These are phyloP conservation scores for Ophiostoma sp. DNA, from an alignment of 2,329 filamentous ascomycete genomes.

Conservation along the genomic window DNA sequence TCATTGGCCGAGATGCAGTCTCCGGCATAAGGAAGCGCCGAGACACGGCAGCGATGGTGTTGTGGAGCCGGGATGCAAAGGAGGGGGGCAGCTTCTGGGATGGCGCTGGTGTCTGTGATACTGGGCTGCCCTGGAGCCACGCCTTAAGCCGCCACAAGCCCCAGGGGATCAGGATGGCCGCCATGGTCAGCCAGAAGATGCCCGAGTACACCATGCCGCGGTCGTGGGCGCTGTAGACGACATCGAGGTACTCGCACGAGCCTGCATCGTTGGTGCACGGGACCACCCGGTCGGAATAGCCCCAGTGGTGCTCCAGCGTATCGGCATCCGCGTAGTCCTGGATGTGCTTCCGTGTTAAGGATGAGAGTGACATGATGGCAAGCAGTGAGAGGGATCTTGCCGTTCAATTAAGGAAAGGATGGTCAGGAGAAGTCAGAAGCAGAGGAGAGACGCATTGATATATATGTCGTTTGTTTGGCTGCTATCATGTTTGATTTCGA, in stretches of 20 bases:
- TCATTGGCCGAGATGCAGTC: constrained; percentile 37
- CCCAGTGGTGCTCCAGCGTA: constrained; percentile 36
- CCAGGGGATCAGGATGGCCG: constrained; percentile 43
- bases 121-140: neutral
- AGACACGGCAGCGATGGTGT: constrained; percentile 20
- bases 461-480: neutral
- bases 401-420: neutral
- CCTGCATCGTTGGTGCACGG: constrained; percentile 45
- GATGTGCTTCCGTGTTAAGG: constrained; percentile 25
- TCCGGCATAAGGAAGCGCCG: constrained; percentile 58
- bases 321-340: constrained; percentile 15
- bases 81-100: neutral
- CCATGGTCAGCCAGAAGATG: constrained; percentile 46
- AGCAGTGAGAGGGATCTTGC: neutral
- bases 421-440: neutral
- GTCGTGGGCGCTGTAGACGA: constrained; percentile 47
- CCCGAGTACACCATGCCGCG: constrained; percentile 47
- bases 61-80: neutral
- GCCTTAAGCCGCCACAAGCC: constrained; percentile 32
- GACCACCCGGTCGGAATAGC: constrained; percentile 42
- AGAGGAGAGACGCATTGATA: neutral
- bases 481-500: neutral
- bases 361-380: constrained; percentile 21
- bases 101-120: neutral
- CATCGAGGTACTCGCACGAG: constrained; percentile 48